These are phyloP conservation scores for Geotrichum armillariae DNA, from an alignment of 1,139 yeast species.

Conservation along the genomic window DNA sequence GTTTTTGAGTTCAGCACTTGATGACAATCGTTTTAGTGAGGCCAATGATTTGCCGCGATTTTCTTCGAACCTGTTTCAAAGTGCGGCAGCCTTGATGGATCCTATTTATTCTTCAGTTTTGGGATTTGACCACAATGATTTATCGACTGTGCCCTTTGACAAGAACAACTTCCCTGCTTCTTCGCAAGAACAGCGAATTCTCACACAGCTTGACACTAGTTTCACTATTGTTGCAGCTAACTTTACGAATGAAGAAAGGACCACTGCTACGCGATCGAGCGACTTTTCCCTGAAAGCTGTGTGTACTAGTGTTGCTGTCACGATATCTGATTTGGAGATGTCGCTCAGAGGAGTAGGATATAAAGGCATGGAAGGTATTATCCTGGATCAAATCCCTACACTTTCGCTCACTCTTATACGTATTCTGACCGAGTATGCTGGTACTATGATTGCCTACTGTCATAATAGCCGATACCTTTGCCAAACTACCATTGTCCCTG, in stretches of 20 bases:
- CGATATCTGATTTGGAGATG: conserved; percentile 66
- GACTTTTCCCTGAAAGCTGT: conserved; percentile 8
- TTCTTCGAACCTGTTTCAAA: background rate
- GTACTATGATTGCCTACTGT: conserved; percentile 23
- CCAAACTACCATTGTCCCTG: background rate
- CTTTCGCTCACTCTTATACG: conserved; percentile 61
- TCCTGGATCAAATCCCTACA: conserved; percentile 60
- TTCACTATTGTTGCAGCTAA: conserved; percentile 11
- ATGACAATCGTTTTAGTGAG: conserved; percentile 1
- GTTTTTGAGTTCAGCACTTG: conserved; percentile 8
- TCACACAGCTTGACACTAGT: conserved; percentile 3
- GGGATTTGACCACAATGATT: background rate
- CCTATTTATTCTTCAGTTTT: conserved; percentile 4
- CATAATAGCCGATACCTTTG: conserved; percentile 2
- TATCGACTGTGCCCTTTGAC: background rate
- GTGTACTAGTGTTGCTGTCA: conserved; percentile 26
- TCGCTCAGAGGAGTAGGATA: conserved; percentile 58
- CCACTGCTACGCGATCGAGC: background rate
- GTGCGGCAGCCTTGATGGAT: conserved; percentile 10
- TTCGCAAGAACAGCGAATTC: background rate
- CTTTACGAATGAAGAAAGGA: conserved; percentile 1
- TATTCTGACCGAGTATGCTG: conserved; percentile 42
- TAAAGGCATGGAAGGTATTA: conserved; percentile 41
- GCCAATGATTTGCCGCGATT: background rate
- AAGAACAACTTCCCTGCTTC: conserved; percentile 2